Percentiles rank a stretch among this genome's conserved stretches.
These are phyloP conservation scores for Lathyrus aphaca DNA, from an alignment of 306 rosid genomes.

Conservation along the genomic window DNA sequence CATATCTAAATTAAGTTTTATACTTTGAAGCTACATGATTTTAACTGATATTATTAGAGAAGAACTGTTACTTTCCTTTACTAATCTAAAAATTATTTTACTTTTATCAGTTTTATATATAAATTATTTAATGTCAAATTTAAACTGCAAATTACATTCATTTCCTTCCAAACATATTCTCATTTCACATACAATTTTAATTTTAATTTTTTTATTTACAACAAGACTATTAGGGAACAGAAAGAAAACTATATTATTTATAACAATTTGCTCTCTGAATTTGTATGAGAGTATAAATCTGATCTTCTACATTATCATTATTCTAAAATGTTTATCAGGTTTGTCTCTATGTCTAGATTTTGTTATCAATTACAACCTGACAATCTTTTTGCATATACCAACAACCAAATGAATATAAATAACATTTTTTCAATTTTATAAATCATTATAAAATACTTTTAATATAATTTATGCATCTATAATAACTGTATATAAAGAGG, in stretches of 20 bases:
- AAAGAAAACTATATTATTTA: background rate
- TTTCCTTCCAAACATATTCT: background rate
- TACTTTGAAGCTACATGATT: background rate
- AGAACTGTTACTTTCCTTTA: too few relatives aligned
- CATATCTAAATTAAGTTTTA: too few relatives aligned
- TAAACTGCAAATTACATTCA: background rate
- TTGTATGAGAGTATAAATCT: background rate
- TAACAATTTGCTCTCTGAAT: background rate
- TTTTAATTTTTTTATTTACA: background rate
- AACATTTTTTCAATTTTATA: background rate
- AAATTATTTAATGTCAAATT: background rate
- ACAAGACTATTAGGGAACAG: background rate
- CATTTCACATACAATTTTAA: background rate
- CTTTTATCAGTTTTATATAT: background rate
- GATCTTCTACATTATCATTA: background rate
- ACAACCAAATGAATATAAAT: background rate
- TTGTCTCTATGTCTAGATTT: background rate
- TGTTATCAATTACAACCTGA: background rate
- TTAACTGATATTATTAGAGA: too few relatives aligned
- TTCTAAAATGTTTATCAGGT: background rate
- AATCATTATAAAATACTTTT: background rate
- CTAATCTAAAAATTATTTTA: background rate
- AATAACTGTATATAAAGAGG: too few relatives aligned
- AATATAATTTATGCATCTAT: background rate
- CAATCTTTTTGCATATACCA: background rate